These are phyloP conservation scores for Pyrenochaeta sp. DNA, from an alignment of 2,329 filamentous ascomycete genomes.

Conservation along the genomic window DNA sequence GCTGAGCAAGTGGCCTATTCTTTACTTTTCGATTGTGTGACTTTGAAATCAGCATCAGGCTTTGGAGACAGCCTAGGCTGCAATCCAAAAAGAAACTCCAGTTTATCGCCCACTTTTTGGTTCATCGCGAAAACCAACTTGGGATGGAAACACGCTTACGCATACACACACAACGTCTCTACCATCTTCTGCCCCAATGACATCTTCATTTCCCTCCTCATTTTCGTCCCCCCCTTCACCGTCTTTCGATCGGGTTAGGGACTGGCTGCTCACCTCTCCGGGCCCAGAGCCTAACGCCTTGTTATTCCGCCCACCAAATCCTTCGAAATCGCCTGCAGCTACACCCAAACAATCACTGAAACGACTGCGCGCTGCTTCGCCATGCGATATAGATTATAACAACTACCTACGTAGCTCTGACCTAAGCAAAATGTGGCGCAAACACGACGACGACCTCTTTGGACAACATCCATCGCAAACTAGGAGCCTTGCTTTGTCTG, in stretches of 20 bases:
- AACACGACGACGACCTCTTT: slow-evolving; percentile 2
- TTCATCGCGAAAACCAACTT: too few species aligned
- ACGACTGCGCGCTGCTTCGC: slow-evolving; percentile 11
- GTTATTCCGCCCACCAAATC: slow-evolving; percentile 8
- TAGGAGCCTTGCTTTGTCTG: slow-evolving; percentile 2
- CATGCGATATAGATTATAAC: slow-evolving; percentile 13
- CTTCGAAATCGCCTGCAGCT: slow-evolving; percentile 12
- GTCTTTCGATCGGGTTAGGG: slow-evolving; percentile 6
- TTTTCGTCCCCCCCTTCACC: slow-evolving; percentile 4
- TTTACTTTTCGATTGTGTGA: too few species aligned
- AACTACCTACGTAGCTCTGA: slow-evolving; percentile 5
- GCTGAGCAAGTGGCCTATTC: too few species aligned
- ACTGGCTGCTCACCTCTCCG: slow-evolving; percentile 10
- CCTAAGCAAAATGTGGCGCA: slow-evolving; percentile 7
- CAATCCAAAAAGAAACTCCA: too few species aligned
- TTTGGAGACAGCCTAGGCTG: too few species aligned
- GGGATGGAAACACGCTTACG: too few species aligned
- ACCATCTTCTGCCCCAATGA: slow-evolving; percentile 2
- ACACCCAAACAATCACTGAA: slow-evolving; percentile 13
- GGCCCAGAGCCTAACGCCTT: too few species aligned
- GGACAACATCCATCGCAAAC: slow-evolving; percentile 1
- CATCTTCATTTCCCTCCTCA: slow-evolving; percentile 1
- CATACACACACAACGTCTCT: too few species aligned
- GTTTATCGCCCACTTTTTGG: too few species aligned
- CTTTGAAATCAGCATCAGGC: too few species aligned